phyloP scores from a whole-genome alignment of 805 yeast genomes.

The Yarrowia keelungensis region DNA sequence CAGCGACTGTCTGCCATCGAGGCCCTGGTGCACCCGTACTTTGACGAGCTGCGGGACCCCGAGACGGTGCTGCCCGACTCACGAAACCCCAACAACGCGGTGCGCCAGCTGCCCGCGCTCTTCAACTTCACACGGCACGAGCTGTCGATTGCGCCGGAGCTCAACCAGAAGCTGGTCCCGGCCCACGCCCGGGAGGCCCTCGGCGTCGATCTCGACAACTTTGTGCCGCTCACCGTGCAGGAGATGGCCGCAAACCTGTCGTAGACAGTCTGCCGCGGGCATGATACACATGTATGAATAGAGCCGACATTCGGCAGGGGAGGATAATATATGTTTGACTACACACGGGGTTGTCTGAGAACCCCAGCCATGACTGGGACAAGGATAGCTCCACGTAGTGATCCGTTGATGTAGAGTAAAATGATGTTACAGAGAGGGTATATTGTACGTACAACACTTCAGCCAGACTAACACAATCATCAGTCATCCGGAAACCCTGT shows the following conservation, averaged over 20 bases:
- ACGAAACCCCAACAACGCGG: slow-evolving; percentile 64
- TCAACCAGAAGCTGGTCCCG: slow-evolving; percentile 52
- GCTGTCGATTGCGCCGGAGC: slow-evolving; percentile 56
- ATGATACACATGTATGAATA: slow-evolving; percentile 34
- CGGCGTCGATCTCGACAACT: slow-evolving; percentile 59
- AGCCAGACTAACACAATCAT: too few species aligned
- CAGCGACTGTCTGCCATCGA: slow-evolving; percentile 78
- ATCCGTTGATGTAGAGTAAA: not conserved
- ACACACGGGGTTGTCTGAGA: not conserved
- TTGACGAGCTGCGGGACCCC: slow-evolving; percentile 77
- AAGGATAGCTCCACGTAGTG: too few species aligned
- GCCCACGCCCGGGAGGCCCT: slow-evolving; percentile 54
- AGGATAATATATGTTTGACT: slow-evolving; percentile 33
- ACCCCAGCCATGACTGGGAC: too few species aligned
- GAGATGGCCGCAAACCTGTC: slow-evolving; percentile 41
- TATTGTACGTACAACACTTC: too few species aligned
- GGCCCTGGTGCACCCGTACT: slow-evolving; percentile 86
- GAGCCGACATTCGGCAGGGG: slow-evolving; percentile 16
- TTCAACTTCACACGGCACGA: slow-evolving; percentile 77
- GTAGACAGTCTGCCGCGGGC: not conserved
- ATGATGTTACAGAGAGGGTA: too few species aligned
- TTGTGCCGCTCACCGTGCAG: slow-evolving; percentile 58
- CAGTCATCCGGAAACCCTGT: too few species aligned
- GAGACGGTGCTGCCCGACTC: slow-evolving; percentile 54
- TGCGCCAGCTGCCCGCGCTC: slow-evolving; percentile 76